Conservation (phyloP, 306 rosid genomes). For the Dryas alaskensis region DNA sequence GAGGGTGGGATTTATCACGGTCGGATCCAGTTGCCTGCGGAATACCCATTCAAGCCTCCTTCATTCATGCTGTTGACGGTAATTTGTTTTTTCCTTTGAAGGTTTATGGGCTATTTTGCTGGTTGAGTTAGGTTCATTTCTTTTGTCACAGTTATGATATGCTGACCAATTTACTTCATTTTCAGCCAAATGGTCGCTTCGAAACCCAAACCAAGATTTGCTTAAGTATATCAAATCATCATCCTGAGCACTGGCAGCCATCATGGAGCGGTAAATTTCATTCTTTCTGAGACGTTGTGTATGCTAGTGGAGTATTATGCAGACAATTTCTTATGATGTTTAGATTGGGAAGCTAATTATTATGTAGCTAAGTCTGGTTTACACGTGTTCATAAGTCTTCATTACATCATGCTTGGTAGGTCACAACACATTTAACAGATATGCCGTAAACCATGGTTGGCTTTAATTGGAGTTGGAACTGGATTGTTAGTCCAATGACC, state of each 20-base stretch:
- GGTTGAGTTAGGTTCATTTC: too few species aligned
- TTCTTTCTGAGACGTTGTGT: not conserved
- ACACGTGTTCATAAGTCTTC: not conserved
- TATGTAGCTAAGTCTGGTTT: not conserved
- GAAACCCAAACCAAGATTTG: conserved; percentile 96
- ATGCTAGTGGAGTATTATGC: not conserved
- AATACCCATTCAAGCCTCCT: conserved; percentile 94
- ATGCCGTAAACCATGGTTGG: not conserved
- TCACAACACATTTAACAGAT: not conserved
- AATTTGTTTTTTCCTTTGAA: conserved; percentile 19
- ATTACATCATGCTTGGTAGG: not conserved
- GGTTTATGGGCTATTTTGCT: not conserved
- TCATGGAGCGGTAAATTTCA: conserved; percentile 82
- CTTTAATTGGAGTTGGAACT: conserved; percentile 2
- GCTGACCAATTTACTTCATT: conserved; percentile 29
- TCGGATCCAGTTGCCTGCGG: conserved; percentile 73
- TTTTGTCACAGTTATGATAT: not conserved
- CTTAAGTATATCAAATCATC: conserved; percentile 95
- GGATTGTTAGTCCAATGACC: not conserved
- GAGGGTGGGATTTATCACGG: conserved; percentile 94
- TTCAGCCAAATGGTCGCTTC: conserved; percentile 93
- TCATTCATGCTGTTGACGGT: conserved; percentile 86
- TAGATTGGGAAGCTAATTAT: not conserved
- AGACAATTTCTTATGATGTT: not conserved
- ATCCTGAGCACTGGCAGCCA: conserved; percentile 99